A percentile compares a stretch with the other conserved stretches of the same genome.
Evolutionary conservation across 1,139 yeast genomes (phyloP).

Genomic region (Kurtzmaniella quercitrusa): DNA sequence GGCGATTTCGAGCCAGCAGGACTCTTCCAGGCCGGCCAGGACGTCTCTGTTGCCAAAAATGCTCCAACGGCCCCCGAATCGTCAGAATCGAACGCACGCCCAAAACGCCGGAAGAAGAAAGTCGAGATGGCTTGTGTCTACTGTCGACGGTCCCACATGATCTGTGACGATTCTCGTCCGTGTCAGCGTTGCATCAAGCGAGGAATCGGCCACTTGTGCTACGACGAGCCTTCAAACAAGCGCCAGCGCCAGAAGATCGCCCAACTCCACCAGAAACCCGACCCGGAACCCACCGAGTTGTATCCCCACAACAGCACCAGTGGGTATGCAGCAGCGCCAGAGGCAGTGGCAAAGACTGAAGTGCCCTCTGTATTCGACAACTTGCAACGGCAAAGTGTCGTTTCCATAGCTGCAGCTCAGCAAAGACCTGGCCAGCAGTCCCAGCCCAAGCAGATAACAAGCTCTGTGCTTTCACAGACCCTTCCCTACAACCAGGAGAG

Average conservation of each 20-base stretch:
- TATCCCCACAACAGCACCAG: neutral
- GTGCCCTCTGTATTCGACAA: neutral
- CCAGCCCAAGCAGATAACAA: conserved; percentile 13
- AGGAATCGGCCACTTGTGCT: conserved; percentile 85
- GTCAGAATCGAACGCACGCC: conserved; percentile 3
- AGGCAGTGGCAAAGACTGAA: conserved; percentile 8
- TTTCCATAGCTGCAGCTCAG: conserved; percentile 1
- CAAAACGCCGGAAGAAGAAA: conserved; percentile 43
- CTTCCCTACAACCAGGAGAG: conserved; percentile 61
- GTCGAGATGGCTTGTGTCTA: conserved; percentile 79
- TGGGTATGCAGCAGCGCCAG: conserved; percentile 4
- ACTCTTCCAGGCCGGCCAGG: conserved; percentile 3
- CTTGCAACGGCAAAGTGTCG: neutral
- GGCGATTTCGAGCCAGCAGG: conserved; percentile 6
- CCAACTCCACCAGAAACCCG: conserved; percentile 15
- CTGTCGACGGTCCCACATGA: conserved; percentile 92
- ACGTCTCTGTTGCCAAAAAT: neutral
- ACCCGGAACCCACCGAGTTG: neutral
- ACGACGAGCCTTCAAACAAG: conserved; percentile 61
- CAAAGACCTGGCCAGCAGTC: conserved; percentile 5
- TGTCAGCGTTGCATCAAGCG: conserved; percentile 85
- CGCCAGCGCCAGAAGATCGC: conserved; percentile 42
- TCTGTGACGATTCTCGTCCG: conserved; percentile 84
- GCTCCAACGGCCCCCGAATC: neutral
- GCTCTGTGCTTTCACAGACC: conserved; percentile 40